Evolutionary conservation across 108 stramenopile genomes (phyloP).

Genomic region (Mediolabrus comicus): DNA sequence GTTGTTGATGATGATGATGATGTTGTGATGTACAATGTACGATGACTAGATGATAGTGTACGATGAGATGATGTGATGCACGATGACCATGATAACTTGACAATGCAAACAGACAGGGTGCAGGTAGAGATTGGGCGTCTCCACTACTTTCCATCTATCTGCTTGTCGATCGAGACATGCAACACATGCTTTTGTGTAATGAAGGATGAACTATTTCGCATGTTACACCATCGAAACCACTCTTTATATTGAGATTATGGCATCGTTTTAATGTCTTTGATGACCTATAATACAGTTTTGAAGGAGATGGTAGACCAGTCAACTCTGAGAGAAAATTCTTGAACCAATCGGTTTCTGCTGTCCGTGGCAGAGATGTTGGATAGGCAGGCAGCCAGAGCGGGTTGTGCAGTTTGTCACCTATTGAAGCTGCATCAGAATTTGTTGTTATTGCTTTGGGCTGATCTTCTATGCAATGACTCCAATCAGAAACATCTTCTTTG

Average conservation of each 20-base stretch:
- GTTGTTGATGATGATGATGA: no score
- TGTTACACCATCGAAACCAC: constrained; percentile 20
- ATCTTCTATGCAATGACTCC: neutral
- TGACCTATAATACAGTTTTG: constrained; percentile 21
- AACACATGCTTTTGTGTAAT: no score
- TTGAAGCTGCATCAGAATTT: neutral
- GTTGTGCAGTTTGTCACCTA: neutral
- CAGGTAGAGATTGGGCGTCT: no score
- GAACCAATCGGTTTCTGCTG: constrained; percentile 1
- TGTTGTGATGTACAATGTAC: no score
- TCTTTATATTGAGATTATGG: constrained; percentile 5
- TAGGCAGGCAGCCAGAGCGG: constrained; percentile 41
- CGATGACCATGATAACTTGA: no score
- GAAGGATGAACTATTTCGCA: constrained; percentile 44
- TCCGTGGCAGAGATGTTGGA: constrained; percentile 37
- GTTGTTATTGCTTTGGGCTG: neutral
- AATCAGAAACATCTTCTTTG: neutral
- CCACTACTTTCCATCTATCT: no score
- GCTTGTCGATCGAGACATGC: no score
- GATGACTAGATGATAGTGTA: no score
- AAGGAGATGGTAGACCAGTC: constrained; percentile 21
- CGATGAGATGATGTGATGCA: no score
- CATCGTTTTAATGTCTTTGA: constrained; percentile 27
- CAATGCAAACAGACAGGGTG: no score
- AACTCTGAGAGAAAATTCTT: constrained; percentile 11